Conservation (phyloP, 108 stramenopile species). For the Stephanodiscus triporus region DNA sequence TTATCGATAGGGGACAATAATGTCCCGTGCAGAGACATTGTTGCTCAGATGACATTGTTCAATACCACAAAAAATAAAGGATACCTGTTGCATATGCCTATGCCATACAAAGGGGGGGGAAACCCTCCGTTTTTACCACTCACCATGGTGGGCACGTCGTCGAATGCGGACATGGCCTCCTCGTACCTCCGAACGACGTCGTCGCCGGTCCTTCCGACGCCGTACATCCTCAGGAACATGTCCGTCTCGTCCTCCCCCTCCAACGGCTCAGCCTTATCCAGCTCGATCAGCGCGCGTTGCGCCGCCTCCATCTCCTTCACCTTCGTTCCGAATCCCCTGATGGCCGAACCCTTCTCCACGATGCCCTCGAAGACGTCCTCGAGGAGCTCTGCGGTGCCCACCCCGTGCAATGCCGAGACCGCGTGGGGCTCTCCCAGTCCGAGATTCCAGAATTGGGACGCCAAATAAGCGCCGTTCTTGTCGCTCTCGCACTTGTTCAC, state of each 20-base stretch:
- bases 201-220: conserved; percentile 64
- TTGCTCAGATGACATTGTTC: neutral
- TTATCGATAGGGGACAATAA: neutral
- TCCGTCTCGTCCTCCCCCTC: conserved; percentile 83
- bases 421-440: conserved; percentile 96
- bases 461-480: conserved; percentile 69
- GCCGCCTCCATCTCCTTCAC: conserved; percentile 72
- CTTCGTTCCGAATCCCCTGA: conserved; percentile 82
- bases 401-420: conserved; percentile 96
- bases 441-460: conserved; percentile 93
- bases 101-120: neutral
- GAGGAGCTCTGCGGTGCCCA: conserved; percentile 93
- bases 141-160: conserved; percentile 50
- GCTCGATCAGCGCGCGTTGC: conserved; percentile 50
- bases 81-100: no score
- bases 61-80: no score
- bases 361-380: conserved; percentile 84
- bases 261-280: conserved; percentile 61
- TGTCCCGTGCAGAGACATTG: no score
- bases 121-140: neutral
- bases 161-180: conserved; percentile 77
- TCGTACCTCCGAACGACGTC: conserved; percentile 75
- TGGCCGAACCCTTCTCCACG: conserved; percentile 71
- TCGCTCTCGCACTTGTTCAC: conserved; percentile 98
- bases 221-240: conserved; percentile 70